Conservation (phyloP, 2,329 filamentous ascomycete species). For the Arthrobotrys sinensis region DNA sequence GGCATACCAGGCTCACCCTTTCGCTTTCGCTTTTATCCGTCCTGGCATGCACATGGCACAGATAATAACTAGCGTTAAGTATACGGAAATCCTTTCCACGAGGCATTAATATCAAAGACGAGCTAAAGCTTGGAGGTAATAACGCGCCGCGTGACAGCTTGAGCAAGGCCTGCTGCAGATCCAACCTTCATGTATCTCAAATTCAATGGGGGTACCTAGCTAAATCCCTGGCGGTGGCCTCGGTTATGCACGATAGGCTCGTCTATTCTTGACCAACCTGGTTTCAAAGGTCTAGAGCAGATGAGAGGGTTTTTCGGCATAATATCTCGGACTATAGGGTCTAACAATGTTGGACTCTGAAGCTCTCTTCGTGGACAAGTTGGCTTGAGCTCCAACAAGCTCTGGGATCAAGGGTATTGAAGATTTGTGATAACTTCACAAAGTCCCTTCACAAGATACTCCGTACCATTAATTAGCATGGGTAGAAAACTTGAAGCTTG, state of each 20-base stretch:
- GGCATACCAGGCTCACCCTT: constrained; percentile 46
- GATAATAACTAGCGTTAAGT: background rate
- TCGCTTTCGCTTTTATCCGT: constrained; percentile 57
- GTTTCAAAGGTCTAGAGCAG: constrained; percentile 29
- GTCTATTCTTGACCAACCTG: constrained; percentile 47
- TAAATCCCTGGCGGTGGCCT: constrained; percentile 15
- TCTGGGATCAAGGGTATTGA: constrained; percentile 44
- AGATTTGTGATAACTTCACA: background rate
- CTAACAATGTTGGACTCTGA: constrained; percentile 13
- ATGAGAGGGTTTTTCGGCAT: constrained; percentile 44
- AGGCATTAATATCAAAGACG: constrained; percentile 49
- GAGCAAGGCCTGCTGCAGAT: constrained; percentile 28
- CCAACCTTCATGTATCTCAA: constrained; percentile 13
- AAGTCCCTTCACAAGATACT: background rate
- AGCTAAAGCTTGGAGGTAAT: constrained; percentile 28
- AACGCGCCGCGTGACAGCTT: constrained; percentile 33
- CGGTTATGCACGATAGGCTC: constrained; percentile 57
- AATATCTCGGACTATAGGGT: constrained; percentile 52
- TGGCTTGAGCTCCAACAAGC: constrained; percentile 25
- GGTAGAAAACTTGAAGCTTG: constrained; percentile 1
- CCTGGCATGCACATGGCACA: constrained; percentile 4
- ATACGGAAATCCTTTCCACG: constrained; percentile 39
- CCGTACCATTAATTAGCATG: background rate
- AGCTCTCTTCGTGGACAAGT: background rate
- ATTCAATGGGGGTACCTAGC: background rate